Conservation (phyloP, 805 yeast genomes). For the Wickerhamiella lipophila region DNA sequence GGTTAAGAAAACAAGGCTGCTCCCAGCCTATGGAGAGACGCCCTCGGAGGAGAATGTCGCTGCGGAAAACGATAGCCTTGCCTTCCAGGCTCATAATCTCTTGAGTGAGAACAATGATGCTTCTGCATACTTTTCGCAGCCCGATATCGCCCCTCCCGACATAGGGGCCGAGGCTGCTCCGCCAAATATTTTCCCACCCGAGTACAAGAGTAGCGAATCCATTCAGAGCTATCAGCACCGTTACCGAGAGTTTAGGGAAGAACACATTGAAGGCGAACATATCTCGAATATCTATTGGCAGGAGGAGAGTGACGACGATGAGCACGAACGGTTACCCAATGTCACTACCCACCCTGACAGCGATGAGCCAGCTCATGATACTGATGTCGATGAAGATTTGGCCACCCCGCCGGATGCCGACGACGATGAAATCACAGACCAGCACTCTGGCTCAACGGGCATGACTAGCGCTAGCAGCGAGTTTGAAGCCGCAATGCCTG, state of each 20-base stretch:
- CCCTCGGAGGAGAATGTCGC: constrained; percentile 17
- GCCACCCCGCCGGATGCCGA: neutral
- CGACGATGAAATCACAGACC: constrained; percentile 1
- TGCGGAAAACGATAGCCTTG: constrained; percentile 17
- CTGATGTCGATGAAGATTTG: neutral
- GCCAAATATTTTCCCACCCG: constrained; percentile 29
- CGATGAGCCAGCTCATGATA: no score
- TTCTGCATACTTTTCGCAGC: constrained; percentile 41
- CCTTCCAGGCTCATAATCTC: constrained; percentile 12
- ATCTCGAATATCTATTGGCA: constrained; percentile 1
- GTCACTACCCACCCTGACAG: no score
- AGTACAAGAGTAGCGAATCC: constrained; percentile 15
- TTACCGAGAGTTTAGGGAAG: constrained; percentile 16
- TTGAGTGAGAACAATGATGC: constrained; percentile 31
- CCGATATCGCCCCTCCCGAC: constrained; percentile 52
- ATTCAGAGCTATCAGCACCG: constrained; percentile 18
- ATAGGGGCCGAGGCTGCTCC: constrained; percentile 37
- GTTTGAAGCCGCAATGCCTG: neutral
- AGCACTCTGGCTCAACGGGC: neutral
- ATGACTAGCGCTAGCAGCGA: neutral
- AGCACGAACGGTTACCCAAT: neutral
- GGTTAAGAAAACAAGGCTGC: constrained; percentile 27
- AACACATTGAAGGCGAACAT: constrained; percentile 11
- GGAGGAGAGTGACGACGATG: neutral
- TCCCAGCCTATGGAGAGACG: constrained; percentile 27